Base-by-base conservation (phyloP, 2,329 filamentous ascomycete species). In the Nothopassalora personata region DNA sequence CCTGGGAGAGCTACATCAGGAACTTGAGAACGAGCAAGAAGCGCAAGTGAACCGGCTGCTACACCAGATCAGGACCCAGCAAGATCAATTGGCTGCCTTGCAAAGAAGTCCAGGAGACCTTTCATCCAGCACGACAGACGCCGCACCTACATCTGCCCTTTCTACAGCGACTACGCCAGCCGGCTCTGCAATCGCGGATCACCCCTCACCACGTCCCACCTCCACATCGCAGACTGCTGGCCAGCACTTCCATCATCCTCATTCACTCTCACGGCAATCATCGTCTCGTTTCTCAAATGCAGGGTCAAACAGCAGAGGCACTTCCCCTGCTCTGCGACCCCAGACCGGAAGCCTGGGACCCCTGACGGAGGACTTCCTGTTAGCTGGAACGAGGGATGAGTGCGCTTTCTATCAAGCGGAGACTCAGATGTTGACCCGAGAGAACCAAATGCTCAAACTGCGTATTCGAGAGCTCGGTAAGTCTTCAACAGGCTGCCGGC, bases 381-480 rank as follows among this genome's bases (percentile, higher is more conserved):
- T 88, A 1, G 83, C 82, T n/a, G 83, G 82, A 19, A 68, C 73
- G 1, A 54, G 88, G 18, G 89, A 91, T 67, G 89, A 92, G 71
- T 86, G 82, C 63, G 86, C 87, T 0, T 91, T 91, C 71, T 92
- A 92, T 68, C 88, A 91, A 72, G 89, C 89, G 4, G 89, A 93
- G 75, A 90, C 88, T 1, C 87, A 90, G 74, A 91, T 85, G 75
- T 74, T 93, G 67, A 82, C 86, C 23, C 80, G 89, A 28, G 89
- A 92, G 76, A 93, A 92, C 66, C 89, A 92, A 74, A 91, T 93
- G 89, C 77, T 93, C 54, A 85, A 87, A 61, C 81, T 86, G 71
- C 81, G 89, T 52, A 89, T 91, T 60, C 81, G 86, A 36, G 88
- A 91, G 68, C 76, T 91, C 13, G 88, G 87, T 88, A 61, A 59